A percentile compares a stretch with the other conserved stretches of the same genome.
Conservation (phyloP, 371 early-diverging fungal species). For the Mucor mucedo region DNA sequence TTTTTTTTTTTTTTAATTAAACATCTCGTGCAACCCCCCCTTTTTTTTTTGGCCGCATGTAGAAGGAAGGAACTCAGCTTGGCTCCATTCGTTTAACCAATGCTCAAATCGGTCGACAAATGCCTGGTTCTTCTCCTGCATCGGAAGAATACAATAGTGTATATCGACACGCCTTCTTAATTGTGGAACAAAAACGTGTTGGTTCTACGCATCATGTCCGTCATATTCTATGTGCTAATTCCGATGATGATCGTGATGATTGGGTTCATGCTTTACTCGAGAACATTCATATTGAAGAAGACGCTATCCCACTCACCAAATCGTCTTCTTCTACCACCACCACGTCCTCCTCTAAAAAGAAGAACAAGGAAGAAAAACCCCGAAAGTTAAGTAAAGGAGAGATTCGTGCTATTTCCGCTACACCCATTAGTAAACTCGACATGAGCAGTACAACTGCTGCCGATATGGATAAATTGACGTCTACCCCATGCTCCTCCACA, state of each 20-base stretch:
- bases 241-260: slow-evolving; percentile 86
- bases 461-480: slow-evolving; percentile 31
- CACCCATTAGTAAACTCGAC: slow-evolving; percentile 40
- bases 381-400: slow-evolving; percentile 50
- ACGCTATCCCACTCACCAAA: slow-evolving; percentile 1
- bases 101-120: slow-evolving; percentile 59
- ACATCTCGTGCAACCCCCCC: background rate
- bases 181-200: slow-evolving; percentile 72
- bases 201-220: slow-evolving; percentile 65
- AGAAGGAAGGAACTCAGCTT: slow-evolving; percentile 67
- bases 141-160: slow-evolving; percentile 57
- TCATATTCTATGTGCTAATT: slow-evolving; percentile 89
- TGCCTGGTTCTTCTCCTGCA: slow-evolving; percentile 33
- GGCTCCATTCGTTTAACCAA: slow-evolving; percentile 58
- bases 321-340: background rate
- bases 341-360: background rate
- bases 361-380: slow-evolving; percentile 35
- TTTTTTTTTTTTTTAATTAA: too few species aligned
- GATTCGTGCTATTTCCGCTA: slow-evolving; percentile 38
- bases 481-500: background rate
- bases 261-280: slow-evolving; percentile 79
- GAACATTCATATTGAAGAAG: slow-evolving; percentile 50
- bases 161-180: slow-evolving; percentile 81
- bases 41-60: background rate
- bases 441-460: slow-evolving; percentile 10